Evolutionary conservation across 169 alveolate genomes (phyloP), one percentile per base, ranked within the genome.

Genomic region (Pseudocohnilembus persalinus): DNA sequence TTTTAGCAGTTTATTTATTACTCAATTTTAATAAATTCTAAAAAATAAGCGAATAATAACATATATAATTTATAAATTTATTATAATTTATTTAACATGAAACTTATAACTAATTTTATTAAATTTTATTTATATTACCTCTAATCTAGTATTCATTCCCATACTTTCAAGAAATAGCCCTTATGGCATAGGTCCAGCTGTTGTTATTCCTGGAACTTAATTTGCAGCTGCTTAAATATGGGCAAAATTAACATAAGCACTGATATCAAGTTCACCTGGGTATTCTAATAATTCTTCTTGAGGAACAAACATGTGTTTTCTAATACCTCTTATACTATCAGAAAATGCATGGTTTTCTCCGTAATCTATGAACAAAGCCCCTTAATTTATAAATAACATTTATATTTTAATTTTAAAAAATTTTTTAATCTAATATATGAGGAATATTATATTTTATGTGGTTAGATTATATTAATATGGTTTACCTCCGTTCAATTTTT

Each of bases 161-260:
- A 94, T 92, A 20, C 85, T 65, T 81, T 94, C 95, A 26, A 94
- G 82, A 68, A 92, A 92, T 26, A 83, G 30, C 0, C 95, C 96
- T 83, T 94, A 74, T 0, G 96, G 94, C 84, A 94, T 82, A 1
- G 92, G 89, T 28, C 87, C 94, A 20, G 73, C 74, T 26, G 84
- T 88, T 29, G 65, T 82, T 25, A 92, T 80, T 31, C 88, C 88
- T 29, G 80, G 64, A 34, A 83, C 87, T 76, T 84, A 68, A 74
- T 85, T 73, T 25, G 93, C 89, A 34, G 89, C 89, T 25, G 83
- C 34, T n/a, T 82, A 81, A 1, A 94, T 64, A 65, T 90, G 91
- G 72, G 83, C 86, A 85, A 92, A 94, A 85, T 94, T 93, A n/a
- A 94, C 97, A 88, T 92, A 92, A 6, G 95, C 93, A 68, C 93